Base-by-base conservation (phyloP, 75 land plant species). In the Cryptomeria japonica region DNA sequence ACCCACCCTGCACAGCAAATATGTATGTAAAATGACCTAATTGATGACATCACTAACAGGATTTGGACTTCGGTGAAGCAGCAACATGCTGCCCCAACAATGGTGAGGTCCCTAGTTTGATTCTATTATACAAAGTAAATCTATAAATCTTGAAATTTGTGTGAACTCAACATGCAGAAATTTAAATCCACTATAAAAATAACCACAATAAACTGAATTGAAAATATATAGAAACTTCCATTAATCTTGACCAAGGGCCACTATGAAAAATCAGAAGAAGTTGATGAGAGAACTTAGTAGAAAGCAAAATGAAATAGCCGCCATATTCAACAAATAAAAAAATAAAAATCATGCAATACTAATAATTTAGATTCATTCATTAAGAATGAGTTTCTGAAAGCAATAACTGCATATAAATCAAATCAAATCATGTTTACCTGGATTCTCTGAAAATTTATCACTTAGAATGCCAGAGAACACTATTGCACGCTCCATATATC, bases 381-480 rank as follows among this genome's bases (percentile, higher is more conserved):
- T 25, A 64, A 64, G 70, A 64, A 64, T 64, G 70, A 64, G 70
- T 25, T 64, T 64, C 70, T 64, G 38, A 32, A 73, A 34, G 5
- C 37, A 34, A 12, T 75, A 75, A 34, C 38, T 3, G 37, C 5
- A 82, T 82, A 42, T 38, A 44, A 82, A 44, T 78, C 0, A 80
- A 41, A 70, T 76, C 5, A 56, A 42, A 75, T 13, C 37, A 34
- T 34, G 13, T 56, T n/a, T 41, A 97, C 99, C 97, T 87, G 97
- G 99, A 93, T 97, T 97, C 73, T 94, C 93, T 80, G 90, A 84
- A 88, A 89, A 85, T 36, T 92, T 95, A 56, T 94, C 91, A 93
- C 98, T 96, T 32, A 97, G 84, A 86, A 95, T 96, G 76, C 99
- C 99, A 79, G 92, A 89, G 87, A 97, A 97, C 34, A 85, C 80